Evolutionary conservation across 306 rosid species (phyloP).

Genomic region (Quercus agrifolia): DNA sequence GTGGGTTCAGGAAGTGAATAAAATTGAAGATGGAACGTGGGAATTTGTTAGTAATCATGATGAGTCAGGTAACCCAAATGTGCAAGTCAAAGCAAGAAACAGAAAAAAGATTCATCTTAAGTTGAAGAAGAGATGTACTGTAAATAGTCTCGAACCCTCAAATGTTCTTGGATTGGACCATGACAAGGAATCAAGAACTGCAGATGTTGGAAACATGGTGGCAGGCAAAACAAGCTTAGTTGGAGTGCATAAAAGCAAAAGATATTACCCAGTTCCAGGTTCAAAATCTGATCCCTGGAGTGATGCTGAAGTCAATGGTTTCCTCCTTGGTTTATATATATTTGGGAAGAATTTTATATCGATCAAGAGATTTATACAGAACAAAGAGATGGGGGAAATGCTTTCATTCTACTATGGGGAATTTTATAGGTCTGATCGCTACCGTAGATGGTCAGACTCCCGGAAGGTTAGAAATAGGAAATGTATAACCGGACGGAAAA

Average conservation of each 20-base stretch:
- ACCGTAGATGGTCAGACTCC: conserved; percentile 62
- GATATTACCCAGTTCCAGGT: conserved; percentile 33
- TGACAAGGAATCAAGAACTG: conserved; percentile 13
- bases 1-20: conserved; percentile 39
- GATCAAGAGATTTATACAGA: conserved; percentile 55
- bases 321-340: conserved; percentile 70
- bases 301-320: conserved; percentile 53
- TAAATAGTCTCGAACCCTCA: conserved; percentile 7
- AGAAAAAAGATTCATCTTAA: conserved; percentile 17
- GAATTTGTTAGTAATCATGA: conserved; percentile 28
- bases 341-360: conserved; percentile 66
- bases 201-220: conserved; percentile 14
- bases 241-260: conserved; percentile 20
- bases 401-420: conserved; percentile 71
- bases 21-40: conserved; percentile 14
- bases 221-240: conserved; percentile 13
- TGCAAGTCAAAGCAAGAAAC: conserved; percentile 24
- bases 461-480: conserved; percentile 55
- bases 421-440: conserved; percentile 59
- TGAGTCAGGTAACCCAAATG: conserved; percentile 17
- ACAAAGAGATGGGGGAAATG: conserved; percentile 57
- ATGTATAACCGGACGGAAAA: conserved; percentile 48
- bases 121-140: conserved; percentile 25
- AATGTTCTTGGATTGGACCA: conserved; percentile 8
- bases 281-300: conserved; percentile 48